These are phyloP conservation scores for Atkinsonella hypoxylon DNA, from an alignment of 2,329 filamentous ascomycete species.

Conservation along the genomic window DNA sequence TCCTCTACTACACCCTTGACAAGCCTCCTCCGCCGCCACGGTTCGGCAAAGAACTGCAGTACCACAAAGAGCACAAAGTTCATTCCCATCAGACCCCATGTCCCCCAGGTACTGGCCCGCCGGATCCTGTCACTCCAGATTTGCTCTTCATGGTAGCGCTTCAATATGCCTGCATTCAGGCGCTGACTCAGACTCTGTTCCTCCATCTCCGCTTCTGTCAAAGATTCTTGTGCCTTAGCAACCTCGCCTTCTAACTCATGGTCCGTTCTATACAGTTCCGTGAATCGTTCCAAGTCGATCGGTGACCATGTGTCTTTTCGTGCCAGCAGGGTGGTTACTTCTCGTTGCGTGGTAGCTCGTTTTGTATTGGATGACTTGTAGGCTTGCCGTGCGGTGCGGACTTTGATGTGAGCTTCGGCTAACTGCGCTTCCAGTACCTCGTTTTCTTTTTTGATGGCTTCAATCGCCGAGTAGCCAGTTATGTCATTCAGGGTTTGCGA, in stretches of 20 bases:
- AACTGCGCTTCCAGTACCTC: conserved; percentile 50
- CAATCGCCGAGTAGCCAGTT: conserved; percentile 88
- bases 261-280: conserved; percentile 78
- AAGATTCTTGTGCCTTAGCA: conserved; percentile 53
- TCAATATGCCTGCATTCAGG: conserved; percentile 72
- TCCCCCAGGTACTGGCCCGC: conserved; percentile 94
- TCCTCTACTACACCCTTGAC: conserved; percentile 75
- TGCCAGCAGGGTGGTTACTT: conserved; percentile 87
- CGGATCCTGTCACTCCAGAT: conserved; percentile 98
- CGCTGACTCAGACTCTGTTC: conserved; percentile 66
- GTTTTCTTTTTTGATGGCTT: conserved; percentile 72
- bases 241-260: conserved; percentile 88
- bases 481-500: conserved; percentile 86
- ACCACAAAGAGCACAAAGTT: conserved; percentile 83
- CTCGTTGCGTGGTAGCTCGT: conserved; percentile 81
- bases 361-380: conserved; percentile 78
- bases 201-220: conserved; percentile 65
- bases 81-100: conserved; percentile 94
- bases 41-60: conserved; percentile 82
- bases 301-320: conserved; percentile 89
- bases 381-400: conserved; percentile 58
- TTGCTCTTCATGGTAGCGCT: conserved; percentile 95
- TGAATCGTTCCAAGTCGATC: conserved; percentile 85
- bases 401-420: conserved; percentile 45
- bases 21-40: conserved; percentile 72